Conservation (phyloP, 176 grass and related monocot species). For the Zoysia pacifica region DNA sequence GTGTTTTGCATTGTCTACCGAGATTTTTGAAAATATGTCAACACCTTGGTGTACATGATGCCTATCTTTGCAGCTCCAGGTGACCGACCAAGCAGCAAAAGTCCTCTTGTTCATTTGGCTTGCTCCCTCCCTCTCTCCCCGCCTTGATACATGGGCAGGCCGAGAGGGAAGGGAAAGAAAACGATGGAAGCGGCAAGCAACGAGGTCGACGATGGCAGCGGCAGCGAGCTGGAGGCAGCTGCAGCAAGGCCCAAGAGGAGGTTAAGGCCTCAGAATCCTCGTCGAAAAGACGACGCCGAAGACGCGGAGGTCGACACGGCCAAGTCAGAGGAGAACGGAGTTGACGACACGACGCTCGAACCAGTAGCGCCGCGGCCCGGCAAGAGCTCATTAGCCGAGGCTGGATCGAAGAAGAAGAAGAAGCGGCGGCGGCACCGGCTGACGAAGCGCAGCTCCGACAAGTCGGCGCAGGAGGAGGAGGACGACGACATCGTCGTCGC, state of each 20-base stretch:
- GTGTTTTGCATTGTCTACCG: not conserved
- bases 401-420: not conserved
- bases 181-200: not conserved
- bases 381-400: not conserved
- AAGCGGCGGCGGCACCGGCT: not conserved
- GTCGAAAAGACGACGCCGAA: not conserved
- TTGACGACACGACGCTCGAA: not conserved
- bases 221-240: not conserved
- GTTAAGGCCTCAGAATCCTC: not conserved
- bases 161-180: conserved; percentile 34
- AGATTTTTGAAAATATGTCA: too few species aligned
- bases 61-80: not conserved
- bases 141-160: conserved; percentile 2
- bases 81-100: not conserved
- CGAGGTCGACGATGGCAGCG: conserved; percentile 3
- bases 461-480: not conserved
- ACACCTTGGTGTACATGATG: too few species aligned
- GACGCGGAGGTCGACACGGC: not conserved
- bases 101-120: not conserved
- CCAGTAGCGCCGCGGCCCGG: too few species aligned
- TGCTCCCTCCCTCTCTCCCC: not conserved
- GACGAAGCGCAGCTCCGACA: not conserved
- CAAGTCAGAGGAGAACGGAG: not conserved
- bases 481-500: not conserved
- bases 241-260: not conserved